Conservation (phyloP, 164 flowering plant genomes). For the Akebia trifoliata region DNA sequence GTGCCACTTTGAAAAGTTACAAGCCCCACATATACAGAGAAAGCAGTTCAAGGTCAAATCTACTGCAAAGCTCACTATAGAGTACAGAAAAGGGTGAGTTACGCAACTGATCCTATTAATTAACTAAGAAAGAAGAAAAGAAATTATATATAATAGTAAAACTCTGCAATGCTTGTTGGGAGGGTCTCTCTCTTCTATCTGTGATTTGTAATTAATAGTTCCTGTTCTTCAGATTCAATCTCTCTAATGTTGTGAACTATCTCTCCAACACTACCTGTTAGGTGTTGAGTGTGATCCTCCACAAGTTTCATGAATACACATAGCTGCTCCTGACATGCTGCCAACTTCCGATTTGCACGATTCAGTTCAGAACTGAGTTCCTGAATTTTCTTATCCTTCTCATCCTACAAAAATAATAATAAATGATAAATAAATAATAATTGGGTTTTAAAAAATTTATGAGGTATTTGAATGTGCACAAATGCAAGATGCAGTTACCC, state of each 20-base stretch:
- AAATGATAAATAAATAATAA: neutral
- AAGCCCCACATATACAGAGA: conserved; percentile 1
- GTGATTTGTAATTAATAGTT: conserved; percentile 2
- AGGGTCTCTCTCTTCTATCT: no score
- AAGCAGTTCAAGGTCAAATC: neutral
- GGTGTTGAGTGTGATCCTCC: conserved; percentile 28
- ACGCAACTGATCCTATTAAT: neutral
- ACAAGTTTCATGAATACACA: conserved; percentile 28
- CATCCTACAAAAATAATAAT: conserved; percentile 22
- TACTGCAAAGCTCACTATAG: neutral
- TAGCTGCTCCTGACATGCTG: conserved; percentile 34
- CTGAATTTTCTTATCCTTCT: conserved; percentile 36
- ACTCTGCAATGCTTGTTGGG: neutral
- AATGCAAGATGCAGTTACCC: no score
- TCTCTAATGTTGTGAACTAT: conserved; percentile 22
- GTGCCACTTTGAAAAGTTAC: no score
- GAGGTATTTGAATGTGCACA: neutral
- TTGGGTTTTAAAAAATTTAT: neutral
- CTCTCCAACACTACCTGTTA: conserved; percentile 25
- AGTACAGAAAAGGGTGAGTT: neutral
- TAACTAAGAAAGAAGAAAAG: no score
- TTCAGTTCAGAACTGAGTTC: conserved; percentile 23
- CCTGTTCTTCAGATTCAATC: conserved; percentile 21
- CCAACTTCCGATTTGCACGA: conserved; percentile 25
- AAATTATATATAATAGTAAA: conserved; percentile 10